Base-by-base conservation (phyloP, 2,329 filamentous ascomycete genomes). In the Phyllosticta citribraziliensis region DNA sequence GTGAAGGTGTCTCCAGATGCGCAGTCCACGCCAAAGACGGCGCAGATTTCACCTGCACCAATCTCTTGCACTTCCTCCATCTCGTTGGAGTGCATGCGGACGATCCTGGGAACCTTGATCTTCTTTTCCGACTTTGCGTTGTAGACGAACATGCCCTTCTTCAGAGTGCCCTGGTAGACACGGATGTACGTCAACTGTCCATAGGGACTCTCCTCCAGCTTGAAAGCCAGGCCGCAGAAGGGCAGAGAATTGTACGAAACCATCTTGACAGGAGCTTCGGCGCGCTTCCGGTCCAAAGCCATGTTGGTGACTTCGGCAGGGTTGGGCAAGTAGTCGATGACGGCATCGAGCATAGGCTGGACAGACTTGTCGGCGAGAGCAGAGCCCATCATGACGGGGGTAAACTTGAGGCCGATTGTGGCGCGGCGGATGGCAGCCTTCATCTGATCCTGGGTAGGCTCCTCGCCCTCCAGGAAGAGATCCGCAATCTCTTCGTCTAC, bases 51-150 rank as follows among this genome's bases (percentile, higher is more conserved):
- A 75, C 94, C 94, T 59, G 94, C 93, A 58, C 92, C 91, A 65
- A 99, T 88, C 74, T 97, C 92, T 61, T 78, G 81, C 30, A 97
- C 91, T 71, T 99, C 94, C 75, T 99, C 94, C 93, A 99, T 96
- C 72, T 99, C 94, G 73, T 97, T 96, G 54, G 92, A 96, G 80
- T 99, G 94, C 94, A 99, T 99, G 65, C 94, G 91, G 64, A 99
- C 94, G 69, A 99, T 97, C 71, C 93, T 89, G 20, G 94, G 94
- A 62, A 99, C 88, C 76, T 95, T 92, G 72, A 99, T 88, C 80
- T 93, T 97, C 82, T 97, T 96, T 75, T 93, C 89, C 65, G 85
- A 95, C 68, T 92, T 87, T 9, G 92, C 92, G 76, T 97, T 99
- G 83, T 88, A 96, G 60, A 99, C 86, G 72, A 92, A 91, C 71